phyloP scores from a whole-genome alignment of 176 grass and related monocot species.

The Olyra latifolia region DNA sequence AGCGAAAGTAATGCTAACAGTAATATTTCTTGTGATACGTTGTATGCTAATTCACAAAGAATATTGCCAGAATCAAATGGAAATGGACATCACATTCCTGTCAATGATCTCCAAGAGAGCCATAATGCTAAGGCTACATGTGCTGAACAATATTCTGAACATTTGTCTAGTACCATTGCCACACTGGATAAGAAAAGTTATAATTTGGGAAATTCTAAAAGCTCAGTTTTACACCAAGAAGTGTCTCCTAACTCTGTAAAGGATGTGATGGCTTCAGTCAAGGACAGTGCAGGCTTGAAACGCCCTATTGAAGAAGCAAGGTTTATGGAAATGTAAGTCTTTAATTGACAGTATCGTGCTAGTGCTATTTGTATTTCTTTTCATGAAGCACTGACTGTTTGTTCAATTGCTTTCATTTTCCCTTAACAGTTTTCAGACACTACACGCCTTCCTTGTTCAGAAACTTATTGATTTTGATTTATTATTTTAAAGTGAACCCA shows the following conservation, averaged over 20 bases:
- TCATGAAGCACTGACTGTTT: not conserved
- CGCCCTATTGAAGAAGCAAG: constrained; percentile 52
- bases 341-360: not conserved
- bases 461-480: constrained; percentile 2
- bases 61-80: constrained; percentile 36
- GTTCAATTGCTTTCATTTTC: constrained; percentile 8
- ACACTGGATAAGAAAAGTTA: constrained; percentile 26
- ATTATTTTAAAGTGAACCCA: constrained; percentile 5
- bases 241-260: constrained; percentile 28
- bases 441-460: constrained; percentile 2
- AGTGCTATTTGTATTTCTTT: constrained; percentile 29
- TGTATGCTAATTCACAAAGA: constrained; percentile 24
- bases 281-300: constrained; percentile 23
- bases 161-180: constrained; percentile 26
- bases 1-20: constrained; percentile 25
- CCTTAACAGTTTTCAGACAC: constrained; percentile 5
- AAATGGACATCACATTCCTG: constrained; percentile 38
- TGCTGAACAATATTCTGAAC: constrained; percentile 25
- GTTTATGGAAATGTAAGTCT: constrained; percentile 80
- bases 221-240: constrained; percentile 36
- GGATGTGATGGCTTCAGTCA: constrained; percentile 38
- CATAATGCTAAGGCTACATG: constrained; percentile 7
- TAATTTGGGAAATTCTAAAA: constrained; percentile 25
- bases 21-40: constrained; percentile 26
- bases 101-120: constrained; percentile 9